A percentile compares a stretch with the other conserved stretches of the same genome.
phyloP scores from a whole-genome alignment of 2,329 filamentous ascomycete genomes.

The Fusarium neocosmosporiellum region DNA sequence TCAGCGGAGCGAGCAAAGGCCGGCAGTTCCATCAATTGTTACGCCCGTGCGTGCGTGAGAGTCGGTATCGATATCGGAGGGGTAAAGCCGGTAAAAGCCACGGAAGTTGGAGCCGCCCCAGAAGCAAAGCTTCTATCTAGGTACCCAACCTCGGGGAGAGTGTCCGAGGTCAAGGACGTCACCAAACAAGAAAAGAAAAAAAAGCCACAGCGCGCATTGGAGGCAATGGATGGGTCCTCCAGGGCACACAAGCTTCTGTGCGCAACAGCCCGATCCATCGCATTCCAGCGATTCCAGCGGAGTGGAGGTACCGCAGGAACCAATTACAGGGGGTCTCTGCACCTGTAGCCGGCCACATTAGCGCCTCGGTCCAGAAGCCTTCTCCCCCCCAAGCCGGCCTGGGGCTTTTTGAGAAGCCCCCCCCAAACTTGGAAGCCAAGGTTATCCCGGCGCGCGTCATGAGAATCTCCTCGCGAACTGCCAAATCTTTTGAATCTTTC shows the following conservation, averaged over 20 bases:
- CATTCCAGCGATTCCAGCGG: constrained; percentile 32
- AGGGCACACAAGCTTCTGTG: constrained; percentile 16
- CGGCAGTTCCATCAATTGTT: constrained; percentile 26
- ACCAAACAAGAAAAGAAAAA: background rate
- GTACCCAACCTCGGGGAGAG: background rate
- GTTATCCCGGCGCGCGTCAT: constrained; percentile 45
- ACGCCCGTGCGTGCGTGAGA: constrained; percentile 17
- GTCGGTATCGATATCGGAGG: constrained; percentile 1
- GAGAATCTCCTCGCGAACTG: constrained; percentile 41
- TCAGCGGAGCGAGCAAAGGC: constrained; percentile 6
- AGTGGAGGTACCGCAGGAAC: constrained; percentile 20
- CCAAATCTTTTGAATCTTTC: constrained; percentile 39
- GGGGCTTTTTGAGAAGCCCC: constrained; percentile 28
- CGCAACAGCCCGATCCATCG: constrained; percentile 11
- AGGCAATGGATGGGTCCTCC: background rate
- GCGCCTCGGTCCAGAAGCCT: constrained; percentile 36
- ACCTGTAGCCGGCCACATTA: constrained; percentile 34
- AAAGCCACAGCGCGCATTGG: background rate
- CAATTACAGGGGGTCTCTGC: constrained; percentile 34
- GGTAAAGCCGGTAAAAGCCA: constrained; percentile 4
- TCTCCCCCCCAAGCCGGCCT: constrained; percentile 9
- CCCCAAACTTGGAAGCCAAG: constrained; percentile 32
- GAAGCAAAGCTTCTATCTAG: background rate
- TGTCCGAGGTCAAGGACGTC: constrained; percentile 20
- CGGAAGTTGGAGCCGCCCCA: constrained; percentile 13